Percentiles rank a stretch among this genome's conserved stretches.
phyloP scores from a whole-genome alignment of 306 rosid genomes.

The Trifolium subterraneum region DNA sequence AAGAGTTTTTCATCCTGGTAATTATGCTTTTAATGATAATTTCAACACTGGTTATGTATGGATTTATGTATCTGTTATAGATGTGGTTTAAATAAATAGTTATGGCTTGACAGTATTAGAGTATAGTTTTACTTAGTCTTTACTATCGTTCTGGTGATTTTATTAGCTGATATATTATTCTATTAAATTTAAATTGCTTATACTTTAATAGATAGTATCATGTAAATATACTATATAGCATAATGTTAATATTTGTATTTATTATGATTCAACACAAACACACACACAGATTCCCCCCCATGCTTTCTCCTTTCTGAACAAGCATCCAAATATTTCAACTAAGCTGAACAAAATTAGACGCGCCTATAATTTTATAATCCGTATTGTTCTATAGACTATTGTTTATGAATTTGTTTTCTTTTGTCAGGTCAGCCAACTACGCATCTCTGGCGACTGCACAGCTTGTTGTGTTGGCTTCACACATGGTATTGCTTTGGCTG shows the following conservation, averaged over 20 bases:
- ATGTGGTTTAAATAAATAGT: neutral
- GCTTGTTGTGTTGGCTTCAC: constrained; percentile 79
- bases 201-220: neutral
- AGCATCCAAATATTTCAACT: constrained; percentile 1
- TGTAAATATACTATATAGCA: neutral
- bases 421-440: constrained; percentile 82
- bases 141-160: neutral
- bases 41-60: constrained; percentile 1
- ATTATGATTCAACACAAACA: neutral
- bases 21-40: constrained; percentile 1
- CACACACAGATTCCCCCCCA: neutral
- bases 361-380: constrained; percentile 14
- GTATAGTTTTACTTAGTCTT: neutral
- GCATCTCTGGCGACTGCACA: constrained; percentile 89
- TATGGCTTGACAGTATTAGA: constrained; percentile 11
- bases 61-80: neutral
- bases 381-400: constrained; percentile 25
- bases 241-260: neutral
- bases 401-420: constrained; percentile 28
- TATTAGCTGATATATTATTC: neutral
- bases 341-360: neutral
- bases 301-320: constrained; percentile 15
- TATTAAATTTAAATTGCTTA: neutral
- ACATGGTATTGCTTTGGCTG: constrained; percentile 72
- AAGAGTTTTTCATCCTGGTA: constrained; percentile 7